phyloP scores from a whole-genome alignment of 2,329 filamentous ascomycete species.

The Penicillium occitanis region DNA sequence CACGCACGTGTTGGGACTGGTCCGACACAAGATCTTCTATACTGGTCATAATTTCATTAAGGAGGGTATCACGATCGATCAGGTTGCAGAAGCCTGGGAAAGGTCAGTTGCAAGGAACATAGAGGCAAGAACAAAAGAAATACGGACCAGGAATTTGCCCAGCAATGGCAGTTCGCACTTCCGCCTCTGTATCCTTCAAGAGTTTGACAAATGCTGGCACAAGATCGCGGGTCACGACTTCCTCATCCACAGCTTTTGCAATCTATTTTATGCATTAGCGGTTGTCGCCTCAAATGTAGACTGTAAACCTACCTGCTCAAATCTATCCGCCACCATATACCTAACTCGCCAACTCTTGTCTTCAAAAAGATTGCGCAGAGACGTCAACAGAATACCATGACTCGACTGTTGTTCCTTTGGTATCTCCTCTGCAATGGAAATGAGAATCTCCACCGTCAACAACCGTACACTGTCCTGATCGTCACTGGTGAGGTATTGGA shows the following conservation, averaged over 20 bases:
- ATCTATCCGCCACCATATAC: constrained; percentile 98
- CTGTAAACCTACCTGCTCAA: constrained; percentile 72
- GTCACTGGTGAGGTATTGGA: constrained; percentile 93
- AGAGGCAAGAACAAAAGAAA: neutral
- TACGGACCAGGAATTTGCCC: constrained; percentile 82
- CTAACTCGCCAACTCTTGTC: constrained; percentile 99
- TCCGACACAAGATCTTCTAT: constrained; percentile 96
- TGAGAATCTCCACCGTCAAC: constrained; percentile 92
- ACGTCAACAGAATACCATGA: constrained; percentile 87
- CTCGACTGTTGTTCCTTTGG: constrained; percentile 98
- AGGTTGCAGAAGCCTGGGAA: constrained; percentile 79
- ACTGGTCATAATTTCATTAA: constrained; percentile 94
- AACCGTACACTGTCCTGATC: constrained; percentile 97
- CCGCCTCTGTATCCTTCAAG: constrained; percentile 94
- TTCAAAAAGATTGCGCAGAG: constrained; percentile 89
- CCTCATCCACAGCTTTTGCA: constrained; percentile 96
- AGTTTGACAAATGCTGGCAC: constrained; percentile 97
- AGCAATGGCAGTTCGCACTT: constrained; percentile 94
- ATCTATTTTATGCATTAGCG: constrained; percentile 60
- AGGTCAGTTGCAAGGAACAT: constrained; percentile 25
- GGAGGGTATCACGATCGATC: constrained; percentile 80
- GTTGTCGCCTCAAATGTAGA: neutral
- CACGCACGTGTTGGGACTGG: constrained; percentile 92
- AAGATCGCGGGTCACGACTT: constrained; percentile 89
- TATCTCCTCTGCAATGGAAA: constrained; percentile 93